phyloP scores from a whole-genome alignment of 768 basidiomycete species.

The Macrolepiota fuliginosa region DNA sequence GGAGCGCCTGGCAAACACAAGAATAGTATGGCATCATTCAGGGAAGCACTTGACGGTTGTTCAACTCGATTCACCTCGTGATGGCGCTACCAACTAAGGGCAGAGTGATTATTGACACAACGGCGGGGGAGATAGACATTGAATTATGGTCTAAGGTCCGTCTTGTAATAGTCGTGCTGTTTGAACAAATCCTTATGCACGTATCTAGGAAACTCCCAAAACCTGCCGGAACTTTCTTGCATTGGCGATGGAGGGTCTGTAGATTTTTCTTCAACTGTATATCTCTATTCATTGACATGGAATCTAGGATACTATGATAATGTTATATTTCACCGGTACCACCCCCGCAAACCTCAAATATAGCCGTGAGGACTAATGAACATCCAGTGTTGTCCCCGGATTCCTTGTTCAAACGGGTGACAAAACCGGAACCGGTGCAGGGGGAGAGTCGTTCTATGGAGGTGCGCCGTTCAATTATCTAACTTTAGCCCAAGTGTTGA shows the following conservation, averaged over 20 bases:
- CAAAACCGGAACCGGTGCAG: slow-evolving; percentile 83
- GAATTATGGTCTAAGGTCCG: slow-evolving; percentile 90
- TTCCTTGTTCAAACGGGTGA: slow-evolving; percentile 97
- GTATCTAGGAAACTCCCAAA: slow-evolving; percentile 82
- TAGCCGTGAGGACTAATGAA: neutral
- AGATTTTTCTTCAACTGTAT: slow-evolving; percentile 18
- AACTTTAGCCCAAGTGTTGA: neutral
- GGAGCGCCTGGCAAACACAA: neutral
- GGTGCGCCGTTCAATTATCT: slow-evolving; percentile 37
- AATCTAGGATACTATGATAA: slow-evolving; percentile 92
- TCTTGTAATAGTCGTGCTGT: neutral
- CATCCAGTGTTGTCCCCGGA: slow-evolving; percentile 74
- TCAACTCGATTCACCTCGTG: neutral
- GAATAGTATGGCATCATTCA: neutral
- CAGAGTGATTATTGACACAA: slow-evolving; percentile 85
- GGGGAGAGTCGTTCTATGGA: slow-evolving; percentile 95
- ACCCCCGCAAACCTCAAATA: neutral
- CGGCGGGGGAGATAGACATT: slow-evolving; percentile 83
- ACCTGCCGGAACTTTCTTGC: slow-evolving; percentile 90
- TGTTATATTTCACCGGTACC: slow-evolving; percentile 88
- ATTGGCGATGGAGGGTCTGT: slow-evolving; percentile 85
- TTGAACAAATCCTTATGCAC: neutral
- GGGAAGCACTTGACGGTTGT: neutral
- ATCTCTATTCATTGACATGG: slow-evolving; percentile 15
- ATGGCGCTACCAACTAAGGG: slow-evolving; percentile 89